phyloP scores from a whole-genome alignment of 768 basidiomycete species.

The Serpula lacrymans region DNA sequence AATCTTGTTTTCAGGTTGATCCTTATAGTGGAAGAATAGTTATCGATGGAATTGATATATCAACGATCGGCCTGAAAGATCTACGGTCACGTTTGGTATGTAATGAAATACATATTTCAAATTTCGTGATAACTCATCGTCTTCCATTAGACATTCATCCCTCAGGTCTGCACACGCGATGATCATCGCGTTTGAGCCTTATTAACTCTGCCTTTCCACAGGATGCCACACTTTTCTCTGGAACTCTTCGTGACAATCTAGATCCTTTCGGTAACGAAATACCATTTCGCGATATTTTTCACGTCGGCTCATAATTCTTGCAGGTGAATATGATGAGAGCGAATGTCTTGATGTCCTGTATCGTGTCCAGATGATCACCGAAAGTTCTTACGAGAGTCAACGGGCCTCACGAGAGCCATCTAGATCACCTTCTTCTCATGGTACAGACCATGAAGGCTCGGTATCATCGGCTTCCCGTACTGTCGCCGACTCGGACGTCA shows the following conservation, averaged over 20 bases:
- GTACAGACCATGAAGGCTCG: background rate
- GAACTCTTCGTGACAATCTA: conserved; percentile 38
- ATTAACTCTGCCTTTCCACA: conserved; percentile 34
- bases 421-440: conserved; percentile 30
- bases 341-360: conserved; percentile 47
- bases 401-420: conserved; percentile 33
- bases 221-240: conserved; percentile 30
- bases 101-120: too few species aligned
- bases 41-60: conserved; percentile 46
- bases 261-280: conserved; percentile 34
- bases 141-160: too few species aligned
- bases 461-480: conserved; percentile 22
- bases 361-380: conserved; percentile 45
- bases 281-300: too few species aligned
- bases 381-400: conserved; percentile 31
- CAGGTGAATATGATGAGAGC: conserved; percentile 45
- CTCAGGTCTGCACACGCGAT: too few species aligned
- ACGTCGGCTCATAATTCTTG: too few species aligned
- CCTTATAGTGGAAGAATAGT: conserved; percentile 29
- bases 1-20: background rate
- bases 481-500: conserved; percentile 25
- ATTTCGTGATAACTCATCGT: too few species aligned
- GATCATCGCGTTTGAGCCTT: too few species aligned
- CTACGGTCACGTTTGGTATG: conserved; percentile 2
- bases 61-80: conserved; percentile 42